These are phyloP conservation scores for Magnolia officinalis DNA, from an alignment of 164 flowering plant genomes.

Conservation along the genomic window DNA sequence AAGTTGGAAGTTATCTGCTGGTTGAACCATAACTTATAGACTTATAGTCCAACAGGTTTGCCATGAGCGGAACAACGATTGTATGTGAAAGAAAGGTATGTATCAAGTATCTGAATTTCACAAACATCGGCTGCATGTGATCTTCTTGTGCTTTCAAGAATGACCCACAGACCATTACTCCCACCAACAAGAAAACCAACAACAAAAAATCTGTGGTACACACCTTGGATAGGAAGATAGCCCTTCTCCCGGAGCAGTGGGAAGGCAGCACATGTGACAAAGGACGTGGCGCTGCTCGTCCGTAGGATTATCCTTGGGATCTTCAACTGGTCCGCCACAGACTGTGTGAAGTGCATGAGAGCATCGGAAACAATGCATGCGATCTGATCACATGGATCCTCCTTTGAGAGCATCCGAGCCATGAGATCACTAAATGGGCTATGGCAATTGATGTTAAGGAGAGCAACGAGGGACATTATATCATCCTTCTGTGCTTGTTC, in stretches of 20 bases:
- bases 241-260: conserved; percentile 21
- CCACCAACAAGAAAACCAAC: no score
- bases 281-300: conserved; percentile 23
- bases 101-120: no score
- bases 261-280: conserved; percentile 10
- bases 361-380: conserved; percentile 38
- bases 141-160: no score
- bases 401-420: conserved; percentile 9
- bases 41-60: no score
- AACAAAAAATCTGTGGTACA: no score
- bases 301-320: conserved; percentile 31
- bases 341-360: conserved; percentile 31
- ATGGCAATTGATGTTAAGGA: conserved; percentile 28
- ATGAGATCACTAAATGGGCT: conserved; percentile 20
- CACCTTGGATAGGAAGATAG: conserved; percentile 11
- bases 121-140: no score
- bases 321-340: conserved; percentile 25
- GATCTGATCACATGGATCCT: conserved; percentile 2
- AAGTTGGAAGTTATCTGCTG: no score
- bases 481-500: conserved; percentile 1
- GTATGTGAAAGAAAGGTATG: no score
- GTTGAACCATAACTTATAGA: no score
- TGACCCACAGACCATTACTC: no score
- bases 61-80: no score
- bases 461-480: conserved; percentile 5